Percentiles rank a stretch among this genome's conserved stretches.
Evolutionary conservation across 768 basidiomycete genomes (phyloP).

Genomic region (Russula sp.): DNA sequence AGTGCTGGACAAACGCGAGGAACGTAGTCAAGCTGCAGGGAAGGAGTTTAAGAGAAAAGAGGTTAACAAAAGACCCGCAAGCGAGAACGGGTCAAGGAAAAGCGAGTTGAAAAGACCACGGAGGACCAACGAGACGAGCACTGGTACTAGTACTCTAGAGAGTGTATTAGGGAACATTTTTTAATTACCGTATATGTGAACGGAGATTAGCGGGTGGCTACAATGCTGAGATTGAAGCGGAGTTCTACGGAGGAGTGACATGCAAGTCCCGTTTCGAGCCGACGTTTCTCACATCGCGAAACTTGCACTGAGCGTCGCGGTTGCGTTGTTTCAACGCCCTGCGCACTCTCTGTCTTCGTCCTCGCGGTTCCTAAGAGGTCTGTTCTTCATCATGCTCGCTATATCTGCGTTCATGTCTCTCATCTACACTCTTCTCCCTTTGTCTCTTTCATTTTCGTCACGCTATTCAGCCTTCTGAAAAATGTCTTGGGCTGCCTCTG

Average conservation of each 20-base stretch:
- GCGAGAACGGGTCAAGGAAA: not conserved
- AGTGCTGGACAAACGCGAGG: constrained; percentile 76
- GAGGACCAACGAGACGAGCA: not conserved
- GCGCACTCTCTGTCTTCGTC: constrained; percentile 39
- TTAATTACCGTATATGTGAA: constrained; percentile 31
- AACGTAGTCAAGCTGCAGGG: constrained; percentile 39
- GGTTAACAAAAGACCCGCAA: constrained; percentile 6
- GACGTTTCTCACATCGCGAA: constrained; percentile 53
- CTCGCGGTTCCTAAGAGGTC: constrained; percentile 73
- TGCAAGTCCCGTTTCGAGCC: constrained; percentile 28
- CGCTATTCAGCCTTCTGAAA: constrained; percentile 47
- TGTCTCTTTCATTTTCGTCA: constrained; percentile 52
- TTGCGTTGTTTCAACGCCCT: constrained; percentile 41
- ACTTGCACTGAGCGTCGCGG: constrained; percentile 46
- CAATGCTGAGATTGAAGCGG: constrained; percentile 36
- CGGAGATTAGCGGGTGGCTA: constrained; percentile 23
- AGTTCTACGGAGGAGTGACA: constrained; percentile 40
- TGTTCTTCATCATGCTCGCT: constrained; percentile 91
- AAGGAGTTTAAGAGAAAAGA: constrained; percentile 37
- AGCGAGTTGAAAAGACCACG: constrained; percentile 1
- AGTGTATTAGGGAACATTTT: constrained; percentile 36
- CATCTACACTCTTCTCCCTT: constrained; percentile 55
- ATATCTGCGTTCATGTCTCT: constrained; percentile 68
- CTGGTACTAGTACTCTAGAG: not conserved
- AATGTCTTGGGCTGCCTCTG: constrained; percentile 66